These are phyloP conservation scores for Phycomyces nitens DNA, from an alignment of 192 early-diverging fungal genomes.

Conservation along the genomic window DNA sequence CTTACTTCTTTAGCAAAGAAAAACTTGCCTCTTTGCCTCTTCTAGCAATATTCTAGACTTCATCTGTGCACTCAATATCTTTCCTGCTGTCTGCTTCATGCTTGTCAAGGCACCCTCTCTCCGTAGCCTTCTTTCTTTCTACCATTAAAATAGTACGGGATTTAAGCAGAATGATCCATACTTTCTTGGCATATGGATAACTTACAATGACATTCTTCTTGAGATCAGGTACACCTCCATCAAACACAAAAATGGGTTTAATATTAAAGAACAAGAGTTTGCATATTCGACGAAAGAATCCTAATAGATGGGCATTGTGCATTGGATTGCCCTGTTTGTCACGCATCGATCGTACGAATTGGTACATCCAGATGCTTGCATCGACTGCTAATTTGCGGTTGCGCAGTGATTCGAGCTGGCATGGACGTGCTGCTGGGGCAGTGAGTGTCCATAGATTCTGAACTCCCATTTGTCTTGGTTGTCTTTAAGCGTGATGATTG, in stretches of 20 bases:
- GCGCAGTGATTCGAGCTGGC: slow-evolving; percentile 74
- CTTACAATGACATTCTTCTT: slow-evolving; percentile 73
- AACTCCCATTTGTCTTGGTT: slow-evolving; percentile 93
- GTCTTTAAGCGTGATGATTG: too few relatives aligned
- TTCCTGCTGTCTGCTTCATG: slow-evolving; percentile 75
- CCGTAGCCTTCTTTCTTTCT: slow-evolving; percentile 48
- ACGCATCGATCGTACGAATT: slow-evolving; percentile 92
- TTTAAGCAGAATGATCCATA: neutral
- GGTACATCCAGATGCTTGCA: slow-evolving; percentile 97
- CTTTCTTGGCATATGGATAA: too few relatives aligned
- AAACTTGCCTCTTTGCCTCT: slow-evolving; percentile 37
- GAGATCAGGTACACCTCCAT: slow-evolving; percentile 84
- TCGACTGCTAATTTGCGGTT: slow-evolving; percentile 84
- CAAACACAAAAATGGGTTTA: slow-evolving; percentile 95
- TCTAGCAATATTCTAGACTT: slow-evolving; percentile 62
- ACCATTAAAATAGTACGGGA: slow-evolving; percentile 5
- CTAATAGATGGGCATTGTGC: slow-evolving; percentile 81
- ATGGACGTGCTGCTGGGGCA: slow-evolving; percentile 71
- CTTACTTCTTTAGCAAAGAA: too few relatives aligned
- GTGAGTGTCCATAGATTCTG: slow-evolving; percentile 90
- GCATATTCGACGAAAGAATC: slow-evolving; percentile 91
- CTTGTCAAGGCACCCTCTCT: slow-evolving; percentile 41
- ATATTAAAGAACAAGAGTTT: slow-evolving; percentile 90
- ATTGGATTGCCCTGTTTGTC: slow-evolving; percentile 83
- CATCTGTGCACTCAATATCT: slow-evolving; percentile 77